A percentile compares a stretch with the other conserved stretches of the same genome.
phyloP scores from a whole-genome alignment of 1,284 basidiomycete genomes.

The Moesziomyces parantarcticus region DNA sequence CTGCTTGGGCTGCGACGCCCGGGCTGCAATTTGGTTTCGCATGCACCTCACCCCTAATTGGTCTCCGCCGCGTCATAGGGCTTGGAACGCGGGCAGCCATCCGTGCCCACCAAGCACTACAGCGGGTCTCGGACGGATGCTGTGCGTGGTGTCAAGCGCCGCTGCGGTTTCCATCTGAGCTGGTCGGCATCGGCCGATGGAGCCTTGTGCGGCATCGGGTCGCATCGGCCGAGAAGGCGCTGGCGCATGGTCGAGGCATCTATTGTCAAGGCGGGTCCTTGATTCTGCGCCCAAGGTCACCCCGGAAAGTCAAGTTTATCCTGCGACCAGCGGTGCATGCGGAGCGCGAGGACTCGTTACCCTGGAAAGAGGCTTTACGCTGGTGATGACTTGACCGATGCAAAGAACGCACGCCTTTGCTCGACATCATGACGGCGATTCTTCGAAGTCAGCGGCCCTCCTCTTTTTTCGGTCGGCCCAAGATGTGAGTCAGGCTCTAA shows the following conservation, averaged over 20 bases:
- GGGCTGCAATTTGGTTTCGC: slow-evolving; percentile 1
- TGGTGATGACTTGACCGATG: no score
- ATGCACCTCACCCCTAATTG: slow-evolving; percentile 19
- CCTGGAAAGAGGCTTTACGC: no score
- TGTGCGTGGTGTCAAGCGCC: not conserved
- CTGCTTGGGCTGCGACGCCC: not conserved
- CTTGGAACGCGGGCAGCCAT: not conserved
- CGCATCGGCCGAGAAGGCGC: not conserved
- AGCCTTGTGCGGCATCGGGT: not conserved
- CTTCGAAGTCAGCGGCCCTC: no score
- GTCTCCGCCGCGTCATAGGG: not conserved
- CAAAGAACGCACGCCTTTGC: no score
- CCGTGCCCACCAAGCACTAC: no score
- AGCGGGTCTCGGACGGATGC: not conserved
- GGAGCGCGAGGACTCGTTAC: no score
- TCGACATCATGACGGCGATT: no score
- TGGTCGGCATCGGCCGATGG: not conserved
- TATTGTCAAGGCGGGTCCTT: no score
- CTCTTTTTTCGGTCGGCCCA: not conserved
- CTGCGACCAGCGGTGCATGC: no score
- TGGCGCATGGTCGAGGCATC: no score
- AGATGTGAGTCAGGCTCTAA: not conserved
- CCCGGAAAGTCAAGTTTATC: no score
- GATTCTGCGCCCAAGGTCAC: no score
- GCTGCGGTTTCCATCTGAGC: not conserved